Conservation (phyloP, 768 basidiomycete species). For the Sutorius australiensis region DNA sequence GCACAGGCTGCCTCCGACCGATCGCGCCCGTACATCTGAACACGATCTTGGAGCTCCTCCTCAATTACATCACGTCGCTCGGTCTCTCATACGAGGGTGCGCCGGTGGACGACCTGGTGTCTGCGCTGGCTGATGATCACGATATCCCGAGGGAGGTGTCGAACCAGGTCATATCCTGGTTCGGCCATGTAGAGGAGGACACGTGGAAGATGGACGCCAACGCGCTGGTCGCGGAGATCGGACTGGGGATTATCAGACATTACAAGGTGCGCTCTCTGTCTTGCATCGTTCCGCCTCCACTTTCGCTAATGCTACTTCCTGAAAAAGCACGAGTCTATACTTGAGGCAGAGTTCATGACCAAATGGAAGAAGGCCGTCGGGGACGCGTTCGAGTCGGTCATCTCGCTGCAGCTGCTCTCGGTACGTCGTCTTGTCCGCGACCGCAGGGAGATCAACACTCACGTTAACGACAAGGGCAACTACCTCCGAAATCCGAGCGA, state of each 20-base stretch:
- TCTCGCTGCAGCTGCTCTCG: slow-evolving; percentile 64
- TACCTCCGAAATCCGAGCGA: slow-evolving; percentile 49
- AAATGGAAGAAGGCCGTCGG: slow-evolving; percentile 76
- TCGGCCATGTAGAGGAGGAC: slow-evolving; percentile 56
- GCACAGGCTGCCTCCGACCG: slow-evolving; percentile 65
- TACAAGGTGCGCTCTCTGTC: slow-evolving; percentile 43
- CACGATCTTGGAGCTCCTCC: slow-evolving; percentile 67
- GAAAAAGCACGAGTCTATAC: slow-evolving; percentile 55
- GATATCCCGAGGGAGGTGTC: slow-evolving; percentile 61
- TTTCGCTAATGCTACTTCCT: neutral
- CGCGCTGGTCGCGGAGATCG: slow-evolving; percentile 68
- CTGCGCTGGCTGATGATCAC: slow-evolving; percentile 66
- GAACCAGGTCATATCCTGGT: slow-evolving; percentile 77
- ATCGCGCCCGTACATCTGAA: slow-evolving; percentile 65
- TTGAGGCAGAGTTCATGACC: slow-evolving; percentile 50
- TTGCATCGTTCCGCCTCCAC: neutral
- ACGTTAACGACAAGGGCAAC: slow-evolving; percentile 61
- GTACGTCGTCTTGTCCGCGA: slow-evolving; percentile 37
- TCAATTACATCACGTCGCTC: slow-evolving; percentile 68
- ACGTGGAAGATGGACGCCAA: slow-evolving; percentile 66
- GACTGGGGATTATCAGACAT: slow-evolving; percentile 65
- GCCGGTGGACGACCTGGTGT: slow-evolving; percentile 54
- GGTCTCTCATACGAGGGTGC: slow-evolving; percentile 50
- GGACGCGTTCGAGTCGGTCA: slow-evolving; percentile 62
- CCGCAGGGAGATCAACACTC: neutral